Evolutionary conservation across 2,329 filamentous ascomycete genomes (phyloP).

Genomic region (Myrmaecium sp.): DNA sequence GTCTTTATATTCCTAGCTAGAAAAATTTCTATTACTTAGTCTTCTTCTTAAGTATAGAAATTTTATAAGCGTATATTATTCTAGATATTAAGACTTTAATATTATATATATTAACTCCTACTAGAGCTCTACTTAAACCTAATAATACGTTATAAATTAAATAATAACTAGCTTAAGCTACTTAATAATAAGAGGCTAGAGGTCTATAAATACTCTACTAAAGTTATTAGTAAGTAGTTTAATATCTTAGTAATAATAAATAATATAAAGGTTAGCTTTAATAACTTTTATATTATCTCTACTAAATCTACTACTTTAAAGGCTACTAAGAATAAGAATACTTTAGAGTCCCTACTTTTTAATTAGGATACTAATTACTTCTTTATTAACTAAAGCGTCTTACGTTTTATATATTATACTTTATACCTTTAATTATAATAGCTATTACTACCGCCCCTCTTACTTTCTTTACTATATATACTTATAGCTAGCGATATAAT

Average conservation of each 20-base stretch:
- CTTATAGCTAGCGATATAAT: not conserved
- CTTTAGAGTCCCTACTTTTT: not conserved
- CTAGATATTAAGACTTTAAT: not conserved
- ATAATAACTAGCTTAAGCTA: not conserved
- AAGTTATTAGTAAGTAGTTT: too few relatives aligned
- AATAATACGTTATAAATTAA: not conserved
- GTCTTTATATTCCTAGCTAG: too few relatives aligned
- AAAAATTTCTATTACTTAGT: too few relatives aligned
- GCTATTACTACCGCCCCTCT: not conserved
- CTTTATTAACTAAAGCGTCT: not conserved
- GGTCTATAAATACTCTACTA: not conserved
- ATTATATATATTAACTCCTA: not conserved
- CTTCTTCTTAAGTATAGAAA: too few relatives aligned
- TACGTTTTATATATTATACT: too few relatives aligned
- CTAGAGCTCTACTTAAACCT: not conserved
- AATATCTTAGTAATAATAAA: not conserved
- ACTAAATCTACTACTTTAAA: not conserved
- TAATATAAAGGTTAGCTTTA: not conserved
- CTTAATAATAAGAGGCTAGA: not conserved
- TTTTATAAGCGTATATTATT: not conserved
- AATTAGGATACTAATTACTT: not conserved
- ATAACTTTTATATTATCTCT: not conserved
- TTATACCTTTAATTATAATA: not conserved
- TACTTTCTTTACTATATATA: not conserved
- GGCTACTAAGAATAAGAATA: too few relatives aligned